These are phyloP conservation scores for Suillus spraguei DNA, from an alignment of 768 basidiomycete species.

Conservation along the genomic window DNA sequence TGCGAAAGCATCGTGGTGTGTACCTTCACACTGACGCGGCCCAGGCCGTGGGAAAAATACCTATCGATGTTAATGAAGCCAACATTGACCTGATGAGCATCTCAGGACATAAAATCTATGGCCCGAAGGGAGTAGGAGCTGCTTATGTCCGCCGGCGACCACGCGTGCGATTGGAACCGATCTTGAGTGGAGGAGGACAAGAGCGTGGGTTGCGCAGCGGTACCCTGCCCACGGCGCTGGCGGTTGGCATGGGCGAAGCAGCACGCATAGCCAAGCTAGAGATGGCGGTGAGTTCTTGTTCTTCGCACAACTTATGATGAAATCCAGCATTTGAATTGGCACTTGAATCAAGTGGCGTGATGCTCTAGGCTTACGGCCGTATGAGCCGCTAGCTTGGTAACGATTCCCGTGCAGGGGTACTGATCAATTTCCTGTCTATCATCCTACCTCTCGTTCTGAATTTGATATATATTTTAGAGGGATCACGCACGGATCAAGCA, in stretches of 20 bases:
- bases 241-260: slow-evolving; percentile 94
- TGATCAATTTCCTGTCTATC: slow-evolving; percentile 44
- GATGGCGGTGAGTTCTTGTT: slow-evolving; percentile 76
- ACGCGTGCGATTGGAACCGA: slow-evolving; percentile 91
- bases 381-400: slow-evolving; percentile 52
- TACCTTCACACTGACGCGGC: slow-evolving; percentile 98
- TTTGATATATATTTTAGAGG: slow-evolving; percentile 45
- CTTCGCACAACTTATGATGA: slow-evolving; percentile 42
- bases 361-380: slow-evolving; percentile 16
- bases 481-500: slow-evolving; percentile 76
- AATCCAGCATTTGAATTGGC: slow-evolving; percentile 33
- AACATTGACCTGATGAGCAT: slow-evolving; percentile 96
- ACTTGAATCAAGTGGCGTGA: slow-evolving; percentile 49
- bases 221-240: slow-evolving; percentile 87
- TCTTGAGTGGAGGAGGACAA: slow-evolving; percentile 95
- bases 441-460: slow-evolving; percentile 10
- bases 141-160: slow-evolving; percentile 93
- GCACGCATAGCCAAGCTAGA: slow-evolving; percentile 89
- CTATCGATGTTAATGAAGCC: slow-evolving; percentile 91
- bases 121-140: slow-evolving; percentile 95
- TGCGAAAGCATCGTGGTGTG: slow-evolving; percentile 85
- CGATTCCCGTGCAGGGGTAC: slow-evolving; percentile 93
- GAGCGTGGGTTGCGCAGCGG: slow-evolving; percentile 94
- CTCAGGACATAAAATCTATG: slow-evolving; percentile 97
- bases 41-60: slow-evolving; percentile 91